Base-by-base conservation (phyloP, 371 early-diverging fungal genomes). In the Syncephalastrum contaminatum region DNA sequence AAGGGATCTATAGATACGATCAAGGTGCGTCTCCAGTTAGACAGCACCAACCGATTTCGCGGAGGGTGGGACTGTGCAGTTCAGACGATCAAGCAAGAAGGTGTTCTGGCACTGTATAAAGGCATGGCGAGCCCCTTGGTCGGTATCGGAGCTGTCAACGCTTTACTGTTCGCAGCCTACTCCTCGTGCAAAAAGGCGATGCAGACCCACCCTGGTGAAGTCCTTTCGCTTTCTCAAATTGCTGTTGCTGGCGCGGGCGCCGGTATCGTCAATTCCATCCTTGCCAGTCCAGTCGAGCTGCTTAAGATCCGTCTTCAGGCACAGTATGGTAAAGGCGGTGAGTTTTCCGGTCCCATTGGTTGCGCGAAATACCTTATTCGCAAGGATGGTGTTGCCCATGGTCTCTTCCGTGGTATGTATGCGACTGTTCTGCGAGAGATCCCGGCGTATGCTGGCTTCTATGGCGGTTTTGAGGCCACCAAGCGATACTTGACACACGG, bases 401-500 rank as follows among this genome's bases (percentile, higher is more conserved):
- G 92, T 12, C 58, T 91, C 19, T 83, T 88, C 66, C 83, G 91
- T 60, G 93, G 93, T 14, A 79, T 89, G 67, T 91, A 88, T 84
- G 83, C 86, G 12, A 91, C 93, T 0, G 70, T 91, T 4, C 58
- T 83, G 16, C 76, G 91, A 25, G 93, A 93, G 66, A 87, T 91
- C 19, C 93, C 93, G 2, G 93, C 87, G 2, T 89, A 91, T 60
- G 88, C 90, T 30, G 93, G 89, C 16, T 93, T 90, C 62, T 93
- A 93, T 60, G 67, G 85, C 14, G 92, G 90, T 4, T 93, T 91
- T 63, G 91, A 93, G 60, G 69, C 72, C 20, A 73, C 82, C 48
- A 90, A 91, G 69, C 80, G 92, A 18, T 56, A 65, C 3, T 49
- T 88, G 42, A 81, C 82, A 0, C 62, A 74, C 0, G 57, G 48